Conservation (phyloP, 768 basidiomycete species). For the Mycena crocata region DNA sequence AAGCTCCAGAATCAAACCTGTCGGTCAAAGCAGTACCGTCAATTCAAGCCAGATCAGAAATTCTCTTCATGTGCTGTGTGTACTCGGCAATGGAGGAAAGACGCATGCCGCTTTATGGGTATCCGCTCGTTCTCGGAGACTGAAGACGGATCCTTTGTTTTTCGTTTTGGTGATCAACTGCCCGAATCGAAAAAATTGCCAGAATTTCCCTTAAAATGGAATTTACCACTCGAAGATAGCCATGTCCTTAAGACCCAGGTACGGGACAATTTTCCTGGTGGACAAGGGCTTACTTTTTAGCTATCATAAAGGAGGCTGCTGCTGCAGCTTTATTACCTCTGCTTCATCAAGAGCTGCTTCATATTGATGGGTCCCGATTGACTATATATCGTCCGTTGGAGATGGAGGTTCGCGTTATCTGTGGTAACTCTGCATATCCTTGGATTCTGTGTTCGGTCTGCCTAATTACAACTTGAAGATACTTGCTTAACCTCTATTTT, state of each 20-base stretch:
- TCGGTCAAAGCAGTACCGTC: too few relatives aligned
- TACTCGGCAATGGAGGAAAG: too few relatives aligned
- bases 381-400: slow-evolving; percentile 81
- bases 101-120: slow-evolving; percentile 86
- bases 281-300: slow-evolving; percentile 25
- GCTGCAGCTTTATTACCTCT: slow-evolving; percentile 75
- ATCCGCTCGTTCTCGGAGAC: slow-evolving; percentile 75
- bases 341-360: slow-evolving; percentile 70
- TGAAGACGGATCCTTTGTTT: slow-evolving; percentile 74
- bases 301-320: slow-evolving; percentile 63
- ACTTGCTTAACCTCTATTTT: slow-evolving; percentile 95
- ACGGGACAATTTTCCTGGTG: slow-evolving; percentile 13
- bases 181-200: slow-evolving; percentile 74
- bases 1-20: too few relatives aligned
- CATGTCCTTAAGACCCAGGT: slow-evolving; percentile 77
- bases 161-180: slow-evolving; percentile 37
- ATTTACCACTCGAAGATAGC: slow-evolving; percentile 59
- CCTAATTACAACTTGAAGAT: slow-evolving; percentile 58
- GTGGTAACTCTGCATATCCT: slow-evolving; percentile 62
- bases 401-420: slow-evolving; percentile 84
- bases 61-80: too few relatives aligned
- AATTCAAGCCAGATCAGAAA: too few relatives aligned
- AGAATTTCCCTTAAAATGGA: slow-evolving; percentile 77
- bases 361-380: slow-evolving; percentile 67
- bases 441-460: not conserved